Evolutionary conservation across 805 yeast species (phyloP).

Genomic region (Candida ulmi): DNA sequence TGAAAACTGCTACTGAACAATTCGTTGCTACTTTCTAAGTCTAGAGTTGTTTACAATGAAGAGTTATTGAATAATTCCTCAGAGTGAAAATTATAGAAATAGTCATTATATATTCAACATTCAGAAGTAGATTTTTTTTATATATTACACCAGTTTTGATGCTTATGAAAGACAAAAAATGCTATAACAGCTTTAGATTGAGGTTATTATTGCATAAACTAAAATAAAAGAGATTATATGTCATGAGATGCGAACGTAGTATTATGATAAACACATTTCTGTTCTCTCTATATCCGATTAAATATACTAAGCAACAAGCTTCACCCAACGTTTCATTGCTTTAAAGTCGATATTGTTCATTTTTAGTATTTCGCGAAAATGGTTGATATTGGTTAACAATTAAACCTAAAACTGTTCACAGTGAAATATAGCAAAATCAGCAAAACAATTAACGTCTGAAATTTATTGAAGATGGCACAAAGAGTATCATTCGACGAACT

Average conservation of each 20-base stretch:
- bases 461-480: conserved; percentile 13
- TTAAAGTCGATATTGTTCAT: too few relatives aligned
- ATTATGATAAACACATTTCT: too few relatives aligned
- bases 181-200: neutral
- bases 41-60: neutral
- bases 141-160: conserved; percentile 1
- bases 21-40: conserved; percentile 83
- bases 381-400: too few relatives aligned
- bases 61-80: conserved; percentile 1
- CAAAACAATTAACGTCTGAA: too few relatives aligned
- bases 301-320: too few relatives aligned
- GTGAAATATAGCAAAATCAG: too few relatives aligned
- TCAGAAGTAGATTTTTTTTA: conserved; percentile 3
- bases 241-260: conserved; percentile 1
- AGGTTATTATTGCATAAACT: conserved; percentile 1
- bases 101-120: conserved; percentile 4
- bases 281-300: too few relatives aligned
- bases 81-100: neutral
- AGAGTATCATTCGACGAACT: conserved; percentile 75
- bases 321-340: too few relatives aligned
- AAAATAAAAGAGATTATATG: conserved; percentile 4
- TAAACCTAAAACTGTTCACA: too few relatives aligned
- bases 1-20: conserved; percentile 88
- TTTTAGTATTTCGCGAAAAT: too few relatives aligned
- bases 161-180: conserved; percentile 3